phyloP scores from a whole-genome alignment of 2,329 filamentous ascomycete genomes.

The Periconia macrospinosa region DNA sequence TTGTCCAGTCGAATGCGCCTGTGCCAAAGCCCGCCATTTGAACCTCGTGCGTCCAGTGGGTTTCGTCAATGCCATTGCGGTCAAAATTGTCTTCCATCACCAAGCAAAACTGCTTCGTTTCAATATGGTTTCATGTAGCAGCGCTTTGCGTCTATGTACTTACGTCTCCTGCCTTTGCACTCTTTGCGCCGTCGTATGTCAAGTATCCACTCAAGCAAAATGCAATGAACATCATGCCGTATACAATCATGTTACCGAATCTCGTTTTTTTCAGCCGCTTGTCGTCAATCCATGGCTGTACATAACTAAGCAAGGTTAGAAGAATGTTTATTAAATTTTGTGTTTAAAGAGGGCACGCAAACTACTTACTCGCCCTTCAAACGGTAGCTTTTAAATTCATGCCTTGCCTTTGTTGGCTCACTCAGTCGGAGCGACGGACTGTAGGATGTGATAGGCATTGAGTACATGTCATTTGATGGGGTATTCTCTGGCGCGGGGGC shows the following conservation, averaged over 20 bases:
- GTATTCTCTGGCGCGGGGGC: conserved; percentile 1
- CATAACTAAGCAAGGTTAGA: conserved; percentile 13
- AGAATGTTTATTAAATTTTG: not conserved
- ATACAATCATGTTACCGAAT: conserved; percentile 22
- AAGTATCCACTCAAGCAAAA: conserved; percentile 19
- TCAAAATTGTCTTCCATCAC: conserved; percentile 60
- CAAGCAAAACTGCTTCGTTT: conserved; percentile 20
- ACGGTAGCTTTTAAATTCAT: conserved; percentile 26
- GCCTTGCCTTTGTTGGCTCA: conserved; percentile 15
- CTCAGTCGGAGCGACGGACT: not conserved
- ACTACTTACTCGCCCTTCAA: conserved; percentile 23
- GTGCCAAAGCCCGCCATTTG: conserved; percentile 71
- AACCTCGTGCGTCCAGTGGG: conserved; percentile 72
- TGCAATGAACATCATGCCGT: conserved; percentile 14
- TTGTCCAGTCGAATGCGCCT: conserved; percentile 72
- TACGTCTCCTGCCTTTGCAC: conserved; percentile 17
- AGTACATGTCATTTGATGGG: conserved; percentile 1
- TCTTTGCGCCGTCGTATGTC: conserved; percentile 19
- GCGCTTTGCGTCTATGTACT: not conserved
- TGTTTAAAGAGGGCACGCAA: not conserved
- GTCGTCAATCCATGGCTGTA: conserved; percentile 25
- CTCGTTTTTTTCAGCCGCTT: conserved; percentile 25
- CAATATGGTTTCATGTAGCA: not conserved
- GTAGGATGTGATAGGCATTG: conserved; percentile 2
- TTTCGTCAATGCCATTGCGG: conserved; percentile 55